Evolutionary conservation across 305 asterid genomes (phyloP).

Genomic region (Solanum hybrid): DNA sequence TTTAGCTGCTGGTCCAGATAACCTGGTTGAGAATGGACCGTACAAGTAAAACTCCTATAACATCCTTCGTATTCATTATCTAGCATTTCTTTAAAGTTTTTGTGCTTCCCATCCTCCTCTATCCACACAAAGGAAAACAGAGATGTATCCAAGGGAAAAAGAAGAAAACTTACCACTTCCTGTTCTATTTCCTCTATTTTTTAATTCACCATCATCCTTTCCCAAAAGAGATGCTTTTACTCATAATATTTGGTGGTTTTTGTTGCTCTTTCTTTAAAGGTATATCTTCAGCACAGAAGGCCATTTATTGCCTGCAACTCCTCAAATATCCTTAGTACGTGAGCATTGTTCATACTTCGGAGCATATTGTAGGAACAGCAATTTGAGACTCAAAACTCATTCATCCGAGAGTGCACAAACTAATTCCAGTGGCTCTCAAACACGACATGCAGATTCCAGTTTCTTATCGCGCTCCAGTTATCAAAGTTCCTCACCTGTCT

Average conservation of each 20-base stretch:
- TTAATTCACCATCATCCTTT: background rate
- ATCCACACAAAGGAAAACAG: background rate
- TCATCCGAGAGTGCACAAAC: slow-evolving; percentile 28
- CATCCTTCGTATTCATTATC: slow-evolving; percentile 2
- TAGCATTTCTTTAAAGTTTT: background rate
- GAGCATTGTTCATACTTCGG: slow-evolving; percentile 83
- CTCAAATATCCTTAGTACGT: slow-evolving; percentile 64
- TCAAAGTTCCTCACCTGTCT: slow-evolving; percentile 22
- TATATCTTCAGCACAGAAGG: slow-evolving; percentile 96
- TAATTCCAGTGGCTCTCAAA: slow-evolving; percentile 38
- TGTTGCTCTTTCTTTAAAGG: slow-evolving; percentile 25
- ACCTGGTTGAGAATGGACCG: slow-evolving; percentile 93
- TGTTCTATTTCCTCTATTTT: background rate
- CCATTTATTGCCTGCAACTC: slow-evolving; percentile 83
- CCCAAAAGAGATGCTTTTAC: background rate
- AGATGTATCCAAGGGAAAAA: background rate
- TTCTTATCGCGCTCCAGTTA: slow-evolving; percentile 25
- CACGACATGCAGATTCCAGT: slow-evolving; percentile 19
- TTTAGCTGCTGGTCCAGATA: slow-evolving; percentile 95
- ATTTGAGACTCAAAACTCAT: slow-evolving; percentile 30
- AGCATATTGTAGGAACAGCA: slow-evolving; percentile 63
- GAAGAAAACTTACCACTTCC: background rate
- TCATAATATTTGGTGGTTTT: background rate
- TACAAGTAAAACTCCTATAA: slow-evolving; percentile 56
- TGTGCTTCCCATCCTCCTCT: background rate